Evolutionary conservation across 345 rosid species (phyloP).

Genomic region (Arabis hirsuta): DNA sequence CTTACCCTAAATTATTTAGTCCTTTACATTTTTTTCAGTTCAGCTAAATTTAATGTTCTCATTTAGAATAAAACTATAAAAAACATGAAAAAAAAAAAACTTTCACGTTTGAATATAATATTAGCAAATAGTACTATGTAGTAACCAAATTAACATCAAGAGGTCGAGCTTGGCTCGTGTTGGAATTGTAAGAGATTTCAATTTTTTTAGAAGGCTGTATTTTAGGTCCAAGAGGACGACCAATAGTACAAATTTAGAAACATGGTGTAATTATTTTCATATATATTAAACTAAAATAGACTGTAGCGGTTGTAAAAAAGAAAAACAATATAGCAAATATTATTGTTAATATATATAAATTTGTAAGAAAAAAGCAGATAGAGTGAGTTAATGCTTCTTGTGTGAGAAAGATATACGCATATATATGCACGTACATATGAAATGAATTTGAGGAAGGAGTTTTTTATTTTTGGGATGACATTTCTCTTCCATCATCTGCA

Average conservation of each 20-base stretch:
- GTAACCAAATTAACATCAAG: conserved; percentile 1
- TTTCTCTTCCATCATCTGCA: conserved; percentile 29
- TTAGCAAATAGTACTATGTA: not conserved
- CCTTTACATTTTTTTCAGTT: not conserved
- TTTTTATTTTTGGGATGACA: not conserved
- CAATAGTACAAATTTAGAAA: not conserved
- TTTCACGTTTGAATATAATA: not conserved
- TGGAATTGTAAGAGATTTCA: not conserved
- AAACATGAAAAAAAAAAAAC: not conserved
- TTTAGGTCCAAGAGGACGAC: conserved; percentile 4
- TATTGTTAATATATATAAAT: not conserved
- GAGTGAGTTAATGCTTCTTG: conserved; percentile 14
- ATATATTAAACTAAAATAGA: not conserved
- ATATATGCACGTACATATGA: not conserved
- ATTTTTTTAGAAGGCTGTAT: conserved; percentile 1
- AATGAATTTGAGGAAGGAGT: not conserved
- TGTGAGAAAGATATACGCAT: conserved; percentile 4
- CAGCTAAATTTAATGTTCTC: conserved; percentile 4
- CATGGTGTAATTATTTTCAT: not conserved
- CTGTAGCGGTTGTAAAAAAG: not conserved
- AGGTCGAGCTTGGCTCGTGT: conserved; percentile 6
- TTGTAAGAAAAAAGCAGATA: not conserved
- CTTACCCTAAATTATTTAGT: conserved; percentile 16
- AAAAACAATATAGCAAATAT: not conserved
- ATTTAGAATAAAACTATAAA: not conserved